Evolutionary conservation across 2,329 filamentous ascomycete species (phyloP).

Genomic region (Exophiala dermatitidis): DNA sequence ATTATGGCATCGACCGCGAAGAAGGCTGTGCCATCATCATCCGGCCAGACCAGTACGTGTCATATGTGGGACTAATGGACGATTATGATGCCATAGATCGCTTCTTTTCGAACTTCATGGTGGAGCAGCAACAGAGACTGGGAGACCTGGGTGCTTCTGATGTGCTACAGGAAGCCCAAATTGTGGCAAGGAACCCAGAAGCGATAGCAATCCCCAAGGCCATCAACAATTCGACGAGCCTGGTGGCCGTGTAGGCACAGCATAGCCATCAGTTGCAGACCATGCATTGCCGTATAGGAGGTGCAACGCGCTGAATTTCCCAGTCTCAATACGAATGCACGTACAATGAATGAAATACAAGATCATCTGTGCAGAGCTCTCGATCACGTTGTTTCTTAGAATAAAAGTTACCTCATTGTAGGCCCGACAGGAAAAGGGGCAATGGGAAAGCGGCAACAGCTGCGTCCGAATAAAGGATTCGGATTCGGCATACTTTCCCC

Average conservation of each 20-base stretch:
- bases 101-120: constrained; percentile 20
- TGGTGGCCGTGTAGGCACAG: background rate
- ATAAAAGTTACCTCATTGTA: background rate
- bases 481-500: background rate
- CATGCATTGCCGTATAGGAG: too few species aligned
- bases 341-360: too few species aligned
- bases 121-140: background rate
- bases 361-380: too few species aligned
- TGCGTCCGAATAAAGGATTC: background rate
- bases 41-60: constrained; percentile 62
- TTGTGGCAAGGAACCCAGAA: background rate
- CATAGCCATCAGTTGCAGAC: too few species aligned
- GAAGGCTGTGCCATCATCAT: constrained; percentile 54
- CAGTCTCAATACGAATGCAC: too few species aligned
- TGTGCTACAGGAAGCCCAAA: too few species aligned
- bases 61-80: constrained; percentile 23
- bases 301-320: too few species aligned
- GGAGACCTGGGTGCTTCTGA: too few species aligned
- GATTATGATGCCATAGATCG: constrained; percentile 21
- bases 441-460: background rate
- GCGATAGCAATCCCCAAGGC: background rate
- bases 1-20: constrained; percentile 51
- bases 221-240: background rate
- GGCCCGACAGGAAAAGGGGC: background rate
- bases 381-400: background rate